Percentiles rank a stretch among this genome's conserved stretches.
Evolutionary conservation across 345 rosid genomes (phyloP).

Genomic region (Reutealis trisperma): DNA sequence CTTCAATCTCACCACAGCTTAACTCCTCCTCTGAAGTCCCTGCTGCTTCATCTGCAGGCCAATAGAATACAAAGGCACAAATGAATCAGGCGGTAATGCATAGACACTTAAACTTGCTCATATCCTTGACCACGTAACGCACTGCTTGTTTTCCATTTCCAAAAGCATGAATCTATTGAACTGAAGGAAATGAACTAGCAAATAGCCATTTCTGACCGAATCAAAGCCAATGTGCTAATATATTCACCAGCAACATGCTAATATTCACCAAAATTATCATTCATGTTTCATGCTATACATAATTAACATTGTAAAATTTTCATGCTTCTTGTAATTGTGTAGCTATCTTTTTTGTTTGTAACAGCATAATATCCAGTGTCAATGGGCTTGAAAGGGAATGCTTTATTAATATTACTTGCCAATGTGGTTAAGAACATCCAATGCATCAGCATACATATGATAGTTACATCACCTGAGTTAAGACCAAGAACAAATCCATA

Average conservation of each 20-base stretch:
- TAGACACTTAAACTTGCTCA: background rate
- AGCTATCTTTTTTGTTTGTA: background rate
- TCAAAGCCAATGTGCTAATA: no score
- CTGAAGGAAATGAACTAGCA: background rate
- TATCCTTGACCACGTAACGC: no score
- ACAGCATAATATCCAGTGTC: background rate
- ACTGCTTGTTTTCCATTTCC: background rate
- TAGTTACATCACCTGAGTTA: background rate
- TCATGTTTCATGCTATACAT: background rate
- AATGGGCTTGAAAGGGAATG: no score
- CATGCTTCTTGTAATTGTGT: background rate
- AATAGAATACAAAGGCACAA: background rate
- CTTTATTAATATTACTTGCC: background rate
- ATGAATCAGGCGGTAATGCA: background rate
- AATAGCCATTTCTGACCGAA: background rate
- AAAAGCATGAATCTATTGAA: background rate
- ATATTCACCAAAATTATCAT: background rate
- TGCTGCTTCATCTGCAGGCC: constrained; percentile 43
- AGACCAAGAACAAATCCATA: background rate
- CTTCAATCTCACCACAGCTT: constrained; percentile 47
- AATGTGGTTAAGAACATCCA: background rate
- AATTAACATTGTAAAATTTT: background rate
- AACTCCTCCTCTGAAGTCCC: constrained; percentile 50
- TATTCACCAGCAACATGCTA: background rate
- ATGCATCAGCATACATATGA: background rate